Evolutionary conservation across 257 asterid species (phyloP), one percentile per base, ranked within the genome.

Genomic region (Fraxinus excelsior): DNA sequence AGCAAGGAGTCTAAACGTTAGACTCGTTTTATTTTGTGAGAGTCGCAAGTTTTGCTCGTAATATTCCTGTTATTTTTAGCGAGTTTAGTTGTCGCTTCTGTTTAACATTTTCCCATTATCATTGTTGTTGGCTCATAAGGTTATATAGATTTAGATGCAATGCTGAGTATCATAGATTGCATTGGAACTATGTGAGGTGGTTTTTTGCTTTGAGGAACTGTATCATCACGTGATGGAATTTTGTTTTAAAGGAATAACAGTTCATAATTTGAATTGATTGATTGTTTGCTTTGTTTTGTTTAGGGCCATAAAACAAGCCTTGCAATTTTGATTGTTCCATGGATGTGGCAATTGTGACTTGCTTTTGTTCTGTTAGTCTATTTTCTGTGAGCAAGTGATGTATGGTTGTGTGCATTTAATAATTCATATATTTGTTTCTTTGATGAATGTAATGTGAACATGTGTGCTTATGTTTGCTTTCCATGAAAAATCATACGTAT

Each of bases 81-180:
- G 7, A 13, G n/a, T 14, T 44, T 44, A 44, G 26, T 56, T 23
- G 29, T 56, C n/a, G 21, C 64, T 53, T 5, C 25, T 53, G 23
- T 56, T 56, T 23, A 56, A 56, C 58, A 49, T 9, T 25, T 74
- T 70, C 37, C 21, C 6, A 18, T 77, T 58, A 46, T 72, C 23
- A 18, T 67, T 58, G 80, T 78, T 75, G 72, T 67, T 67, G 40
- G 62, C n/a, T 75, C 25, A 37, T 37, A 60, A 9, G n/a, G 31
- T 74, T 13, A 38, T 78, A 86, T 73, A 80, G 8, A 40, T 65
- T 44, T 80, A 80, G 74, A 74, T 62, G 83, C 49, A 79, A 44
- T 74, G 32, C 53, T 72, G 72, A 32, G 71, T 34, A 66, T 68
- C 69, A 31, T 79, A 46, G 73, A 73, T 73, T 80, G 32, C 65